Conservation (phyloP, 2,329 filamentous ascomycete species). For the Canariomyces notabilis region DNA sequence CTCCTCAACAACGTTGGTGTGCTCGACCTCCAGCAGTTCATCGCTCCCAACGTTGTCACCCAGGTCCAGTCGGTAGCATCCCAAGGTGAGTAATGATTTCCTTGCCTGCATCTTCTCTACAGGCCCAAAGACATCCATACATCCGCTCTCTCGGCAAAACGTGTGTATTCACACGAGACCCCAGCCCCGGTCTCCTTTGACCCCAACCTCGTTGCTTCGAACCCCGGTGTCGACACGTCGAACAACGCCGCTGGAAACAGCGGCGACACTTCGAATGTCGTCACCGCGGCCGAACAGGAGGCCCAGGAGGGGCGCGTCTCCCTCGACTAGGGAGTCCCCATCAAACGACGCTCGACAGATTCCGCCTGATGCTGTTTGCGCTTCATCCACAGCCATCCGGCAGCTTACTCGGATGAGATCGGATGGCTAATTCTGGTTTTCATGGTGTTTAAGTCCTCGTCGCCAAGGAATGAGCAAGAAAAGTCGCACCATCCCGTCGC, state of each 20-base stretch:
- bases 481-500: background rate
- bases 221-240: slow-evolving; percentile 5
- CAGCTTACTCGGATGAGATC: background rate
- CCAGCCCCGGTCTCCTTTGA: slow-evolving; percentile 15
- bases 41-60: slow-evolving; percentile 25
- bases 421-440: slow-evolving; percentile 16
- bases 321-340: slow-evolving; percentile 11
- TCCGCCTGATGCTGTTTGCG: background rate
- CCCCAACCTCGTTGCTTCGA: slow-evolving; percentile 8
- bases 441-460: slow-evolving; percentile 13
- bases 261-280: slow-evolving; percentile 13
- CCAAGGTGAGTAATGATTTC: slow-evolving; percentile 19
- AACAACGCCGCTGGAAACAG: background rate
- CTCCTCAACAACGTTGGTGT: slow-evolving; percentile 28
- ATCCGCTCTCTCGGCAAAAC: slow-evolving; percentile 10
- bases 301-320: slow-evolving; percentile 24
- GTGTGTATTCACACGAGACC: slow-evolving; percentile 25
- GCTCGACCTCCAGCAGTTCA: slow-evolving; percentile 32
- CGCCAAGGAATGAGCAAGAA: slow-evolving; percentile 14
- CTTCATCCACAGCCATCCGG: background rate
- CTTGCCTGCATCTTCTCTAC: slow-evolving; percentile 3
- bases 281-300: slow-evolving; percentile 24
- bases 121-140: background rate
- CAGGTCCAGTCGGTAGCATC: slow-evolving; percentile 31
- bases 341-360: slow-evolving; percentile 2